phyloP scores from a whole-genome alignment of 192 early-diverging fungal species.

The Phycomyces nitens region DNA sequence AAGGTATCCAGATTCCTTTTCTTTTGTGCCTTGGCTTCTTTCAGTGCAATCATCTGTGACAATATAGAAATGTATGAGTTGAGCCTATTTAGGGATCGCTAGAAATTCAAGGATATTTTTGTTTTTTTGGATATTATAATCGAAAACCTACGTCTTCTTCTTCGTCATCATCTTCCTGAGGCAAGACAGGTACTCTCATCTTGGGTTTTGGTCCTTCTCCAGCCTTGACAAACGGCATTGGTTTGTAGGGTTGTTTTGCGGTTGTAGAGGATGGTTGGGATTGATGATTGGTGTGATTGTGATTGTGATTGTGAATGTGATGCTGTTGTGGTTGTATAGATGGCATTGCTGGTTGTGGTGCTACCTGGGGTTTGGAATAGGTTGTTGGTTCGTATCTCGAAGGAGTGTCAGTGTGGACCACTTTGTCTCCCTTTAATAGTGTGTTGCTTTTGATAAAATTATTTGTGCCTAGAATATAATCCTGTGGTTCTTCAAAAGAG shows the following conservation, averaged over 20 bases:
- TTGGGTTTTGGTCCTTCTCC: conserved; percentile 24
- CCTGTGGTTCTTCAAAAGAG: conserved; percentile 65
- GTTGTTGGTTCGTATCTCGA: neutral
- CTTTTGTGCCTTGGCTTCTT: conserved; percentile 47
- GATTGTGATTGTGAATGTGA: neutral
- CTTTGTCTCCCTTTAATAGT: neutral
- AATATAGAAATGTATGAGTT: neutral
- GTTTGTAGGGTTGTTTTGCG: conserved; percentile 14
- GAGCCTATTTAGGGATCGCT: no score
- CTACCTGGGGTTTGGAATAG: neutral
- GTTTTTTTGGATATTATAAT: neutral
- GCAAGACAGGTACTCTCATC: neutral
- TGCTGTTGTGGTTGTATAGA: neutral
- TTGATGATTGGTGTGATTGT: neutral
- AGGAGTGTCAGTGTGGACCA: neutral
- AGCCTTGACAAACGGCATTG: conserved; percentile 36
- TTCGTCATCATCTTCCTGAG: conserved; percentile 18
- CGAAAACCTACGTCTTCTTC: conserved; percentile 18
- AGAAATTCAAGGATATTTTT: neutral
- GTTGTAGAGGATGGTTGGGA: neutral
- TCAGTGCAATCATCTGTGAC: conserved; percentile 22
- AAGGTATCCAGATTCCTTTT: conserved; percentile 84
- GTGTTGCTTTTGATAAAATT: conserved; percentile 52
- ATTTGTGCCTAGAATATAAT: conserved; percentile 33
- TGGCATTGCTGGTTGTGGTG: neutral